Evolutionary conservation across 2,329 filamentous ascomycete genomes (phyloP).

Genomic region (Diaporthe sp.): DNA sequence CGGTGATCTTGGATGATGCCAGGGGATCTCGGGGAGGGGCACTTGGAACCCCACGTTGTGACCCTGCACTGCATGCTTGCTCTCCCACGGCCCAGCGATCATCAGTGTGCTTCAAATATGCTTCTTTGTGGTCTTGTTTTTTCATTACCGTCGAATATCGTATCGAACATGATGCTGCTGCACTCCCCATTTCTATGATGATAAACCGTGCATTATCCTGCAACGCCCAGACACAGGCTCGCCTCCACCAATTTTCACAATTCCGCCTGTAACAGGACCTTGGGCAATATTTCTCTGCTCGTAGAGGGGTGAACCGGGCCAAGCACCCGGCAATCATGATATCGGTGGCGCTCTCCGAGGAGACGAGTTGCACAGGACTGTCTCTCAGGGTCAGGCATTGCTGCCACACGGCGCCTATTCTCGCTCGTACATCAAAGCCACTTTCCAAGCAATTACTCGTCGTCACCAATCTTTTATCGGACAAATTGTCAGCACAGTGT

Average conservation of each 20-base stretch:
- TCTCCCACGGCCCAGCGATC: conserved; percentile 15
- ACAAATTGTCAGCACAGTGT: conserved; percentile 9
- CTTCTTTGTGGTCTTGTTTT: conserved; percentile 7
- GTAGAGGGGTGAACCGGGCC: background rate
- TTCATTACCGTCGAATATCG: conserved; percentile 33
- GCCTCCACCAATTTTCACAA: conserved; percentile 17
- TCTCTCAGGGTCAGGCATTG: background rate
- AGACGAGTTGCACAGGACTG: conserved; percentile 7
- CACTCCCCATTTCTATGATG: conserved; percentile 25
- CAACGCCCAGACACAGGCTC: conserved; percentile 19
- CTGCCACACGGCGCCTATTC: conserved; percentile 20
- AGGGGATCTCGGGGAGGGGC: background rate
- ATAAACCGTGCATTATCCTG: conserved; percentile 33
- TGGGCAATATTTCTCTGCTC: conserved; percentile 6
- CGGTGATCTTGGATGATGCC: background rate
- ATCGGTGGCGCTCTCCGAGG: background rate
- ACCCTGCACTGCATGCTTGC: conserved; percentile 15
- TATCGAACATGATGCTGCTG: conserved; percentile 27
- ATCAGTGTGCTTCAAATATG: background rate
- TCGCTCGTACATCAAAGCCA: conserved; percentile 13
- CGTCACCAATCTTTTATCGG: conserved; percentile 48
- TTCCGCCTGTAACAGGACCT: conserved; percentile 13
- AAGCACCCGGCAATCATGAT: background rate
- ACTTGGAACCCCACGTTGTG: conserved; percentile 30
- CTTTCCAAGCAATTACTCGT: conserved; percentile 43